These are phyloP conservation scores for Trypanosomatidae sp. DNA, from an alignment of 208 protist species.

Conservation along the genomic window DNA sequence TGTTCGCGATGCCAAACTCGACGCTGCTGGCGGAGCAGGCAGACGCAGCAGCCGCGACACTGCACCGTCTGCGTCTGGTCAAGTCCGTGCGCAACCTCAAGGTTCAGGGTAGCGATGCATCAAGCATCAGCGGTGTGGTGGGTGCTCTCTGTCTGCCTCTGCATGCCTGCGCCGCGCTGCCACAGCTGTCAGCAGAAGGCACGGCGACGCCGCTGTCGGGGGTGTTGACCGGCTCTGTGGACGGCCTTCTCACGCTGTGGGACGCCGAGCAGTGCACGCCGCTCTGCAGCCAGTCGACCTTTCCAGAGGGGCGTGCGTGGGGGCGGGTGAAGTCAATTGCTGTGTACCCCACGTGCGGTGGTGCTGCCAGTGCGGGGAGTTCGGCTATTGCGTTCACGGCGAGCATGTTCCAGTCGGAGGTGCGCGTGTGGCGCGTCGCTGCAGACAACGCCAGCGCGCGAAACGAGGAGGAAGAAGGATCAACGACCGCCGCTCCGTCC, in stretches of 20 bases:
- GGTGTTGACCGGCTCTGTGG: slow-evolving; percentile 65
- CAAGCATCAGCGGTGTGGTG: slow-evolving; percentile 13
- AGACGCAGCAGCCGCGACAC: slow-evolving; percentile 19
- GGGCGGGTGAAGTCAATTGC: slow-evolving; percentile 62
- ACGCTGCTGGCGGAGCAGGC: slow-evolving; percentile 36
- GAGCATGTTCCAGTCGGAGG: slow-evolving; percentile 70
- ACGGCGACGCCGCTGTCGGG: background rate
- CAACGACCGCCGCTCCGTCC: no score
- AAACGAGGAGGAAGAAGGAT: background rate
- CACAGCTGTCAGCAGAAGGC: no score
- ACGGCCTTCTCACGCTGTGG: slow-evolving; percentile 83
- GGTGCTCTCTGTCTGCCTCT: slow-evolving; percentile 75
- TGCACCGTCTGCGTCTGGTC: slow-evolving; percentile 51
- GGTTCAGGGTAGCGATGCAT: slow-evolving; percentile 25
- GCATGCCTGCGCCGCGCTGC: slow-evolving; percentile 48
- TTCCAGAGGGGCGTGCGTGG: slow-evolving; percentile 34
- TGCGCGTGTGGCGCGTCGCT: slow-evolving; percentile 49
- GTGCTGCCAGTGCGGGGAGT: background rate
- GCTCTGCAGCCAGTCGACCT: slow-evolving; percentile 46
- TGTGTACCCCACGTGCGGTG: slow-evolving; percentile 30
- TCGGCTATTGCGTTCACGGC: slow-evolving; percentile 58
- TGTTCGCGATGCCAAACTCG: slow-evolving; percentile 38
- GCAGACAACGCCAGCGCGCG: background rate
- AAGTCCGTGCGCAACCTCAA: slow-evolving; percentile 84
- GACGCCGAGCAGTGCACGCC: slow-evolving; percentile 46